Evolutionary conservation across 345 rosid genomes (phyloP), one percentile per base, ranked within the genome.

Genomic region (Iberis pinnata): DNA sequence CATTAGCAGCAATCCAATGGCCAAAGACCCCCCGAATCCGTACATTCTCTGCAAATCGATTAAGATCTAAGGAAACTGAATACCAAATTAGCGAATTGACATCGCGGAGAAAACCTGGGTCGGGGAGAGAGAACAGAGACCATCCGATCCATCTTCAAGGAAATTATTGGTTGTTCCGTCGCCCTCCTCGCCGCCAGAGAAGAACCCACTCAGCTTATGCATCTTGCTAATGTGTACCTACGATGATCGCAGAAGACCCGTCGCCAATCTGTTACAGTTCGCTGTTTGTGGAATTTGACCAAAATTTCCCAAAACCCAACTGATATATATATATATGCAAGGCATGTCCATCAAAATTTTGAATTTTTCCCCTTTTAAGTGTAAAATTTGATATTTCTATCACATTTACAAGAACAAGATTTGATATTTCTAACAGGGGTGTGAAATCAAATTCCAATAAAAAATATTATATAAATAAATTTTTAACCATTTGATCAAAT

Each of bases 1-100:
- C 96, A 85, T 85, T 46, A 72, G 76, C 32, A 73, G 71, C 27
- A 92, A 64, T 27, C 95, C 98, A 56, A 65, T 70, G 38, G 75
- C 75, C 63, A 79, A 62, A 56, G 83, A 80, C 11, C 77, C 89
- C 1, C 76, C 83, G 60, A 80, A 90, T 27, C 73, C 92, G 60
- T 78, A 84, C 77, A 87, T 65, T 70, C 89, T 82, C 96, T 87
- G 73, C 58, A 45, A 29, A 56, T 53, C 15, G 63, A 49, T 58
- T 57, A 14, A 25, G 22, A 15, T 2, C 9, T 24, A 20, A 43
- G 26, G 12, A 39, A 62, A 35, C n/a, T 53, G 19, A 29, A 53
- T 2, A 9, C 5, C 2, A 47, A 43, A 10, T 0, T 14, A 39
- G 42, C 22, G 9, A 10, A n/a, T 47, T 1, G 57, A 40, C 16